phyloP scores from a whole-genome alignment of 1,284 basidiomycete genomes.

The Heterobasidion parviporum region DNA sequence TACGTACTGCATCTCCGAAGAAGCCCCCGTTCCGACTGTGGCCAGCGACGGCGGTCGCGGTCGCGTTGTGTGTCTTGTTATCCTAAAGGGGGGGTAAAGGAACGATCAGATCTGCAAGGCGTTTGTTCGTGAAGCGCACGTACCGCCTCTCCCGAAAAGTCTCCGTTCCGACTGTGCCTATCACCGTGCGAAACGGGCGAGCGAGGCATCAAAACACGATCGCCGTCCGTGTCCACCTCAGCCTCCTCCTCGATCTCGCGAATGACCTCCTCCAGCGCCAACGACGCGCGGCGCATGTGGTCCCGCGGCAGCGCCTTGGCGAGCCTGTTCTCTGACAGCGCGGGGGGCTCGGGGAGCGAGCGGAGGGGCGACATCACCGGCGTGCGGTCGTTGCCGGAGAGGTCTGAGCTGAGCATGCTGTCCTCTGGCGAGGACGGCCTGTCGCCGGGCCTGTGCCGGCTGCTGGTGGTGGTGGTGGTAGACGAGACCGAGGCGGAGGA shows the following conservation, averaged over 20 bases:
- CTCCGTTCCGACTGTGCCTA: slow-evolving; percentile 7
- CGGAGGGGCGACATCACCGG: background rate
- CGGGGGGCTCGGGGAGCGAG: slow-evolving; percentile 1
- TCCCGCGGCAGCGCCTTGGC: slow-evolving; percentile 43
- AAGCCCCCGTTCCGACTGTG: no score
- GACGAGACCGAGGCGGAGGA: slow-evolving; percentile 24
- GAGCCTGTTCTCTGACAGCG: slow-evolving; percentile 20
- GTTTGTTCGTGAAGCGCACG: background rate
- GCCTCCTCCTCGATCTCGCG: slow-evolving; percentile 49
- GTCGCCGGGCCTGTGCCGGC: slow-evolving; percentile 4
- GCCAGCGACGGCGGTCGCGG: no score
- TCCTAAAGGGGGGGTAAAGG: background rate
- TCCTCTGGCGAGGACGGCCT: background rate
- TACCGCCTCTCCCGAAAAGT: slow-evolving; percentile 7
- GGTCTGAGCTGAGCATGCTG: background rate
- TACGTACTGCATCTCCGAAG: no score
- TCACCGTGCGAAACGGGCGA: slow-evolving; percentile 34
- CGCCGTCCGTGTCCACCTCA: slow-evolving; percentile 45
- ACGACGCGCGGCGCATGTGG: slow-evolving; percentile 53
- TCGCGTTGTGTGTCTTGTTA: background rate
- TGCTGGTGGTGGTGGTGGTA: background rate
- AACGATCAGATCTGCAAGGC: background rate
- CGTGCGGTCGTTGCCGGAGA: background rate
- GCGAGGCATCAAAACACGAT: slow-evolving; percentile 66
- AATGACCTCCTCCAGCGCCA: slow-evolving; percentile 58